These are phyloP conservation scores for Schizophyllum amplum DNA, from an alignment of 1,284 basidiomycete species.

Conservation along the genomic window DNA sequence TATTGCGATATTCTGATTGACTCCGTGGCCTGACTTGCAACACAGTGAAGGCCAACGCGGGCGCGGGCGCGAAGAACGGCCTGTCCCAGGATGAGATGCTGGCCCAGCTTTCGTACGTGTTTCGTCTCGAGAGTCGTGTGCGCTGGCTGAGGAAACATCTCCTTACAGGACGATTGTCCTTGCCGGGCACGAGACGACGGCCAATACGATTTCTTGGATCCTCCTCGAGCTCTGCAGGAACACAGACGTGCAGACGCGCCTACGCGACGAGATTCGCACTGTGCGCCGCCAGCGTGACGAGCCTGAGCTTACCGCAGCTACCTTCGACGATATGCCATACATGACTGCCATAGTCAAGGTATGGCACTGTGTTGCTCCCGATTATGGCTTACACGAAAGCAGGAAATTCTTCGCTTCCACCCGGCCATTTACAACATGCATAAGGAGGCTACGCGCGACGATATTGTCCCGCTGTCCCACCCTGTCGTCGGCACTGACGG, in stretches of 20 bases:
- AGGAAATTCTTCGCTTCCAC: slow-evolving; percentile 34
- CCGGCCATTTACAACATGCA: slow-evolving; percentile 24
- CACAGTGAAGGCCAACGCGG: slow-evolving; percentile 47
- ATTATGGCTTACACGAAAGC: not conserved
- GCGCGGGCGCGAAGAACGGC: slow-evolving; percentile 31
- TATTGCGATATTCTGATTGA: no score
- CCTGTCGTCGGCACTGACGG: slow-evolving; percentile 2
- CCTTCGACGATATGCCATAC: slow-evolving; percentile 47
- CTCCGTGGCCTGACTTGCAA: no score
- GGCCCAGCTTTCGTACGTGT: no score
- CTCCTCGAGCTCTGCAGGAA: slow-evolving; percentile 33
- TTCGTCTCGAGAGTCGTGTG: not conserved
- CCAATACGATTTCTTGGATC: slow-evolving; percentile 32
- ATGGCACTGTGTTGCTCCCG: not conserved
- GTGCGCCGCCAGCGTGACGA: slow-evolving; percentile 30
- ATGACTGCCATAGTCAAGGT: slow-evolving; percentile 46
- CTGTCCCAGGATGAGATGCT: slow-evolving; percentile 45
- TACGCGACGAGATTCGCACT: slow-evolving; percentile 32
- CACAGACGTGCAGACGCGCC: slow-evolving; percentile 27
- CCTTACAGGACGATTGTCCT: slow-evolving; percentile 29
- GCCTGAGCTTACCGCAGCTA: slow-evolving; percentile 30
- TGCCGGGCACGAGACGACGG: slow-evolving; percentile 40
- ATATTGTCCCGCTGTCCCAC: slow-evolving; percentile 6
- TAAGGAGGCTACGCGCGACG: slow-evolving; percentile 17
- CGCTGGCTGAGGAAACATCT: not conserved